These are phyloP conservation scores for Leptographium procerum DNA, from an alignment of 2,329 filamentous ascomycete species.

Conservation along the genomic window DNA sequence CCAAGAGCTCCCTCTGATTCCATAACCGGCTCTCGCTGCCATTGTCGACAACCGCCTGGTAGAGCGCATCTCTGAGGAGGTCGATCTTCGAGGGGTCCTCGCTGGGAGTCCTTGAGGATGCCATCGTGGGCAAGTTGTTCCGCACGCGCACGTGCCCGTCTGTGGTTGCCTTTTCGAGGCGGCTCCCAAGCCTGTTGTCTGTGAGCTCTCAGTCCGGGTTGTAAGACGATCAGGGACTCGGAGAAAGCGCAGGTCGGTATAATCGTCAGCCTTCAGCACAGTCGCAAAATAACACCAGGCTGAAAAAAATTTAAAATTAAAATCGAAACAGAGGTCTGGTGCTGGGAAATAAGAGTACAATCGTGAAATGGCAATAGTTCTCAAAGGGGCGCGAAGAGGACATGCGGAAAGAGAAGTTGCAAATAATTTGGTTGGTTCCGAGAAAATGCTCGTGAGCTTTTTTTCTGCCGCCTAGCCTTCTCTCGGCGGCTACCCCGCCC, in stretches of 20 bases:
- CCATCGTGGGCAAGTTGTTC: background rate
- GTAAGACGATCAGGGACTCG: no score
- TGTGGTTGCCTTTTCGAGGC: background rate
- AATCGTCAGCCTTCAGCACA: background rate
- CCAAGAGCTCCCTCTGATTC: slow-evolving; percentile 46
- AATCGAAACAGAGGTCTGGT: background rate
- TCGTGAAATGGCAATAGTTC: background rate
- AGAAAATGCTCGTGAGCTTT: background rate
- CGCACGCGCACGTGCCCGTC: background rate
- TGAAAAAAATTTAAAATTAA: no score
- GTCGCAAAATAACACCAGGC: no score
- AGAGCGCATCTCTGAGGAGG: slow-evolving; percentile 44
- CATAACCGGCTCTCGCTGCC: slow-evolving; percentile 38
- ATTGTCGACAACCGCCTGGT: slow-evolving; percentile 41
- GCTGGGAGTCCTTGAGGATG: slow-evolving; percentile 11
- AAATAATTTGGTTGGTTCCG: background rate
- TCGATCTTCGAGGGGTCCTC: slow-evolving; percentile 29
- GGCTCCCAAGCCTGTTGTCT: background rate
- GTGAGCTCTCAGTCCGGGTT: background rate
- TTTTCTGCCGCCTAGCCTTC: slow-evolving; percentile 5
- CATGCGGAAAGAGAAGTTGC: background rate
- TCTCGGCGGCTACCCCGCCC: background rate
- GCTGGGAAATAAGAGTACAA: background rate
- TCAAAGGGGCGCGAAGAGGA: no score
- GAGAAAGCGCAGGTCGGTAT: background rate